These are phyloP conservation scores for Shiraia sp. DNA, from an alignment of 2,329 filamentous ascomycete genomes.

Conservation along the genomic window DNA sequence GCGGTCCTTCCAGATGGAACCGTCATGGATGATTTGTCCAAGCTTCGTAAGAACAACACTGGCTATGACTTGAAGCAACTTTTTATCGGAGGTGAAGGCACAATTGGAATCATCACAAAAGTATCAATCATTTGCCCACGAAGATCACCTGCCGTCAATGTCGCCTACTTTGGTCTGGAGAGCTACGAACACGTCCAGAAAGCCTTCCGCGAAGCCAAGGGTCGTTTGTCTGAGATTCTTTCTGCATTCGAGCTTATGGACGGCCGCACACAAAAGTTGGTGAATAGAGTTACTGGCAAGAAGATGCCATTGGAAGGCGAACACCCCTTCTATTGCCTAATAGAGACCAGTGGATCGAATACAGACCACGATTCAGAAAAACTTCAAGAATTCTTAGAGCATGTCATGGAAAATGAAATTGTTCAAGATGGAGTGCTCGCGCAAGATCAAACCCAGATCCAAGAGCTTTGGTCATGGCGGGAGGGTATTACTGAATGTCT, in stretches of 20 bases:
- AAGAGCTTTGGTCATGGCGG: conserved; percentile 85
- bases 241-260: conserved; percentile 99
- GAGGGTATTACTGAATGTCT: conserved; percentile 90
- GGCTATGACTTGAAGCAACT: conserved; percentile 97
- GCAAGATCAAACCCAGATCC: conserved; percentile 88
- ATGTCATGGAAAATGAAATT: conserved; percentile 86
- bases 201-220: conserved; percentile 87
- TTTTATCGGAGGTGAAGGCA: conserved; percentile 94
- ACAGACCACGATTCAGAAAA: conserved; percentile 90
- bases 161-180: conserved; percentile 89
- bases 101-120: conserved; percentile 90
- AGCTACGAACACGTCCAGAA: conserved; percentile 86
- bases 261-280: conserved; percentile 69
- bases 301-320: conserved; percentile 80
- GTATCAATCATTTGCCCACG: conserved; percentile 89
- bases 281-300: conserved; percentile 69
- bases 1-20: conserved; percentile 93
- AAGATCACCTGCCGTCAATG: conserved; percentile 84
- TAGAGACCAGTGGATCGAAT: conserved; percentile 96
- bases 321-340: conserved; percentile 92
- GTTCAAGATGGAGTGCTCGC: conserved; percentile 89
- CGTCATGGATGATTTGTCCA: conserved; percentile 84
- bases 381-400: conserved; percentile 84
- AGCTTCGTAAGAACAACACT: conserved; percentile 96
- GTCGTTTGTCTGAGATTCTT: conserved; percentile 88